Percentiles rank a stretch among this genome's conserved stretches.
Conservation (phyloP, 352 stramenopile species). For the Phytopythium montanum region DNA sequence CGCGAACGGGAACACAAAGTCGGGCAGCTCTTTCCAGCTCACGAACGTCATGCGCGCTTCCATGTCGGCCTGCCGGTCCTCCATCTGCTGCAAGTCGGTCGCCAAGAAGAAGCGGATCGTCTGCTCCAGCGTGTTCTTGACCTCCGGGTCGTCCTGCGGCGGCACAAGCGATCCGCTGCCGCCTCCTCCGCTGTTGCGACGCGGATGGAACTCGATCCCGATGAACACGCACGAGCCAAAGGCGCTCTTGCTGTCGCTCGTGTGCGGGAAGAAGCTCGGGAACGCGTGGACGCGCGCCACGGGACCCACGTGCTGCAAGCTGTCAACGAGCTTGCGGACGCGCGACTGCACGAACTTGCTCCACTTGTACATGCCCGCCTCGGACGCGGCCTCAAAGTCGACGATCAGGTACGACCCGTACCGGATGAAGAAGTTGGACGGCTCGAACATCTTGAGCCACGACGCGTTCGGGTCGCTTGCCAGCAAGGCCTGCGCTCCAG, state of each 20-base stretch:
- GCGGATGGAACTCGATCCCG: conserved; percentile 69
- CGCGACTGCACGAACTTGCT: conserved; percentile 83
- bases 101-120: conserved; percentile 83
- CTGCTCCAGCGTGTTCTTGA: conserved; percentile 66
- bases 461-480: conserved; percentile 15
- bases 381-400: conserved; percentile 56
- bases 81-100: conserved; percentile 80
- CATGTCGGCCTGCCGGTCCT: conserved; percentile 72
- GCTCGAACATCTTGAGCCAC: conserved; percentile 73
- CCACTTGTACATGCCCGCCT: conserved; percentile 73
- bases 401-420: conserved; percentile 79
- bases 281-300: conserved; percentile 67
- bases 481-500: conserved; percentile 1
- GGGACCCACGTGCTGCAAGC: conserved; percentile 53
- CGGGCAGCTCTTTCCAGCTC: conserved; percentile 57
- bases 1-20: conserved; percentile 64
- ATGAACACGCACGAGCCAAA: conserved; percentile 81
- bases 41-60: conserved; percentile 43
- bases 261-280: conserved; percentile 60
- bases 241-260: conserved; percentile 26
- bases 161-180: conserved; percentile 11
- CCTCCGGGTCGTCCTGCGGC: conserved; percentile 63
- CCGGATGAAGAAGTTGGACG: conserved; percentile 82
- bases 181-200: conserved; percentile 27
- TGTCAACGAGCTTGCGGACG: conserved; percentile 75